Conservation (phyloP, 1,139 yeast species). For the Geotrichum klebahnii region DNA sequence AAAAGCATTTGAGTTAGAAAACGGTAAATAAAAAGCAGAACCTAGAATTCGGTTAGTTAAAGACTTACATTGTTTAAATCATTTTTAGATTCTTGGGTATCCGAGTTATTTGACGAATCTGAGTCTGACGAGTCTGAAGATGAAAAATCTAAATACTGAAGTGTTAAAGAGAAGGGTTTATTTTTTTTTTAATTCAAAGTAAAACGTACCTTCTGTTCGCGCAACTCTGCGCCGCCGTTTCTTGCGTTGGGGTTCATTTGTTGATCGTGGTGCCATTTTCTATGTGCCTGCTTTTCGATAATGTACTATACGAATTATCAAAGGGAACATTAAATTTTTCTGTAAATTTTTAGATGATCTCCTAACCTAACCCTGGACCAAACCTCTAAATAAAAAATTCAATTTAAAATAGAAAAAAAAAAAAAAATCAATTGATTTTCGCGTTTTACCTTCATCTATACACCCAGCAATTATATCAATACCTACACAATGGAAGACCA, state of each 20-base stretch:
- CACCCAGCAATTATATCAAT: neutral
- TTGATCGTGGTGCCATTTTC: constrained; percentile 20
- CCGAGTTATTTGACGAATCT: constrained; percentile 15
- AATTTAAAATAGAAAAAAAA: neutral
- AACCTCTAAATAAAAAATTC: too few species aligned
- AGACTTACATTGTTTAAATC: neutral
- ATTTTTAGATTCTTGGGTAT: constrained; percentile 6
- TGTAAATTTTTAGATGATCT: constrained; percentile 1
- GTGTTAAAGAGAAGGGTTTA: neutral
- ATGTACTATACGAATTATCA: too few species aligned
- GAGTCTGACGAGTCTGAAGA: constrained; percentile 28
- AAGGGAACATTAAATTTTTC: too few species aligned
- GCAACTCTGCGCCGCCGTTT: constrained; percentile 36
- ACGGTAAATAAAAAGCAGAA: neutral
- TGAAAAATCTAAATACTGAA: constrained; percentile 32
- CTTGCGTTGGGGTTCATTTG: constrained; percentile 24
- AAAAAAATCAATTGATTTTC: neutral
- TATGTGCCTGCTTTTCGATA: too few species aligned
- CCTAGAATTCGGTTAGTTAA: neutral
- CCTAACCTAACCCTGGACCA: constrained; percentile 10
- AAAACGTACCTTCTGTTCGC: constrained; percentile 35
- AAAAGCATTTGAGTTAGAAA: too few species aligned
- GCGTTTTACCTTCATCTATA: neutral
- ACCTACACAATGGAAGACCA: constrained; percentile 2
- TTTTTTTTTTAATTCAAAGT: neutral